Evolutionary conservation across 164 flowering plant species (phyloP).

Genomic region (Chloranthus sessilifolius): DNA sequence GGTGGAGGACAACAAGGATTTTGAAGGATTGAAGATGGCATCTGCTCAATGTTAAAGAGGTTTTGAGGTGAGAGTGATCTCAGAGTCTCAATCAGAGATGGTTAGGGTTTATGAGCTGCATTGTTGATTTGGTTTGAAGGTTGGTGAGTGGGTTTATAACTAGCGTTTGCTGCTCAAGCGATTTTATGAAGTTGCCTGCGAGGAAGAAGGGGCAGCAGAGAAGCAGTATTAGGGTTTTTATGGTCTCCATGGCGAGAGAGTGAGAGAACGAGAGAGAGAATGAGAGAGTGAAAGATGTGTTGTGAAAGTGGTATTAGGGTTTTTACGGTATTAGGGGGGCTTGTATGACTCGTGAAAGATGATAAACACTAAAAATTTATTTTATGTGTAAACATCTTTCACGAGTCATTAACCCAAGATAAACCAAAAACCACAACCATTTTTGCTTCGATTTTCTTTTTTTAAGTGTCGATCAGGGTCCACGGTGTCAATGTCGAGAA

Average conservation of each 20-base stretch:
- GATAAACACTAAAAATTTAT: no score
- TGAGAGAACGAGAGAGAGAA: not conserved
- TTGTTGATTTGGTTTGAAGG: slow-evolving; percentile 21
- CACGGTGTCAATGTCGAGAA: no score
- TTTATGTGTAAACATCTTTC: no score
- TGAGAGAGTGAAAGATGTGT: no score
- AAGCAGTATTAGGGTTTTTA: slow-evolving; percentile 4
- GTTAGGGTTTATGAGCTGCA: slow-evolving; percentile 27
- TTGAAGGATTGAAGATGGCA: slow-evolving; percentile 76
- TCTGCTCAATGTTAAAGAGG: slow-evolving; percentile 60
- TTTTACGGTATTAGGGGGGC: no score
- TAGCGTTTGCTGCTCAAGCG: slow-evolving; percentile 34
- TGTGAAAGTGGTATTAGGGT: no score
- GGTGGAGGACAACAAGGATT: slow-evolving; percentile 36
- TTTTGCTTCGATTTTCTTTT: no score
- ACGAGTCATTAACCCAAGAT: no score
- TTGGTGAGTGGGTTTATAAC: slow-evolving; percentile 30
- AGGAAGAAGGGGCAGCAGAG: slow-evolving; percentile 12
- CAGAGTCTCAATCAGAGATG: not conserved
- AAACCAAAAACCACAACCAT: no score
- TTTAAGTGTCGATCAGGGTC: no score
- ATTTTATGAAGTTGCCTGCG: slow-evolving; percentile 9
- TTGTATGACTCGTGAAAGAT: no score
- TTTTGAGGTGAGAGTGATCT: slow-evolving; percentile 35
- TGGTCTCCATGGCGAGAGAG: slow-evolving; percentile 1